Evolutionary conservation across 306 rosid genomes (phyloP).

Genomic region (Trichosanthes truncata): DNA sequence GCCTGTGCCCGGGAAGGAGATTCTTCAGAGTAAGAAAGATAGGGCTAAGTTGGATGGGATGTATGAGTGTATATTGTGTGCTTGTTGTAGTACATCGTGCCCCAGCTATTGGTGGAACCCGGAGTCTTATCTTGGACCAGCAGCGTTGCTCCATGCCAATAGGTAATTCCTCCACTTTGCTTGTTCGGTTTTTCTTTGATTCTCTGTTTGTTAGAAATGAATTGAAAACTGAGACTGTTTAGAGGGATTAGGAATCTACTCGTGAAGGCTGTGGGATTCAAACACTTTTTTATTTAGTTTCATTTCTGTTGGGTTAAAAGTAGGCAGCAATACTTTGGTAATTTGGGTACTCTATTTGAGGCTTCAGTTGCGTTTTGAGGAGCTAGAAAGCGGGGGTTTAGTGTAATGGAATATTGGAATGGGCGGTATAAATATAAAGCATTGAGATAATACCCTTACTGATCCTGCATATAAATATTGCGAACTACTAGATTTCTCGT

Average conservation of each 20-base stretch:
- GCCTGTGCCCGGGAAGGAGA: slow-evolving; percentile 52
- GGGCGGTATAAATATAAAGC: not conserved
- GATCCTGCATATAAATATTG: not conserved
- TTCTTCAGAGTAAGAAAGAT: slow-evolving; percentile 75
- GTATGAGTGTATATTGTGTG: slow-evolving; percentile 95
- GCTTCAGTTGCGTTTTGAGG: not conserved
- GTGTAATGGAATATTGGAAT: not conserved
- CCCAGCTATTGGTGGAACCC: slow-evolving; percentile 99
- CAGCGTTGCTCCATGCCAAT: slow-evolving; percentile 92
- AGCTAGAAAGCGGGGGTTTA: not conserved
- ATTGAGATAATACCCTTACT: not conserved
- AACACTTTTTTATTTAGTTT: not conserved
- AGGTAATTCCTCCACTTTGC: slow-evolving; percentile 31
- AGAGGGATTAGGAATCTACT: not conserved
- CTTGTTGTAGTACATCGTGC: slow-evolving; percentile 97
- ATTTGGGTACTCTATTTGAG: not conserved
- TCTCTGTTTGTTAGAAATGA: not conserved
- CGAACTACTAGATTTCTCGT: not conserved
- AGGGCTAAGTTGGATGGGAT: slow-evolving; percentile 89
- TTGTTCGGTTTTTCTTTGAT: not conserved
- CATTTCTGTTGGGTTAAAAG: not conserved
- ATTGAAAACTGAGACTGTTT: not conserved
- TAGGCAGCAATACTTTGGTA: not conserved
- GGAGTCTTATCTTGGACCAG: slow-evolving; percentile 91
- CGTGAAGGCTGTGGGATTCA: not conserved